Evolutionary conservation across 257 asterid genomes (phyloP), one percentile per base, ranked within the genome.

Genomic region (Rhazya stricta): DNA sequence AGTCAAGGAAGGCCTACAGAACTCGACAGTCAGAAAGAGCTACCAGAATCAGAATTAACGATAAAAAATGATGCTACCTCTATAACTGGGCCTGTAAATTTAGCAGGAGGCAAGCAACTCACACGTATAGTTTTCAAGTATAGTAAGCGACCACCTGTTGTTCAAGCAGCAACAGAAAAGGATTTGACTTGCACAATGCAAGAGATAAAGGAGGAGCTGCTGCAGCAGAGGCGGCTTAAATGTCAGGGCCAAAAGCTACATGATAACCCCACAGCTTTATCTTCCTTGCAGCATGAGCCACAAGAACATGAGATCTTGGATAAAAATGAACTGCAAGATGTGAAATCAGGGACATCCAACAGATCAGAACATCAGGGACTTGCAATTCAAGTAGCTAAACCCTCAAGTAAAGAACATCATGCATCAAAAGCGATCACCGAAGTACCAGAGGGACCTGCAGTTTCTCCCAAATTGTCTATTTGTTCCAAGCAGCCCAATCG

Each of bases 321-420:
- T 29, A 16, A 45, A 19, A 36, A 36, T 19, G 27, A 63, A 63
- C 45, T 15, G 9, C 27, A 61, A 61, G 37, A 58, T 19, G 66
- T n/a, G 66, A 58, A 58, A 58, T 58, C 66, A 58, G 66, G 66
- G 37, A n/a, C 66, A 25, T 18, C 66, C 66, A 58, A 27, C 3
- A 27, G 66, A 11, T 27, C 66, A 27, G 15, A 58, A 29, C 7
- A 58, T 25, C 66, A 27, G 19, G 36, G 19, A 46, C 53, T 11
- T 11, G 3, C 13, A 46, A 46, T 10, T 46, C 18, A 2, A 11
- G 2, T 6, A 46, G 19, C 53, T 46, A 46, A 46, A 19, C 19
- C 19, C 11, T 46, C 53, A 46, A 1, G 19, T 13, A 19, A 46
- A 46, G 53, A 46, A 46, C 18, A 46, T 4, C 18, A 46, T 46